Evolutionary conservation across 345 rosid species (phyloP).

Genomic region (Brassica napus): Da-Ae NC_063442.1:34655501-34656000

Average conservation of each 20-base stretch:
- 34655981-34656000: background rate
- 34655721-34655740: background rate
- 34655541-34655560: no score
- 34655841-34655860: background rate
- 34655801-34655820: background rate
- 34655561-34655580: no score
- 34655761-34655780: background rate
- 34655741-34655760: background rate
- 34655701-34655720: background rate
- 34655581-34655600: no score
- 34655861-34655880: background rate
- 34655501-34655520: no score
- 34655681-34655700: background rate
- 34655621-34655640: no score
- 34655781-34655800: background rate
- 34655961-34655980: background rate
- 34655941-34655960: background rate
- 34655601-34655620: no score
- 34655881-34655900: background rate
- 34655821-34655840: background rate
- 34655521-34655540: no score
- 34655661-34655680: background rate
- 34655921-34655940: background rate
- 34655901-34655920: background rate
- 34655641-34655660: background rate